Conservation (phyloP, 129 eudicot genomes). For the Mikania micrantha region DNA sequence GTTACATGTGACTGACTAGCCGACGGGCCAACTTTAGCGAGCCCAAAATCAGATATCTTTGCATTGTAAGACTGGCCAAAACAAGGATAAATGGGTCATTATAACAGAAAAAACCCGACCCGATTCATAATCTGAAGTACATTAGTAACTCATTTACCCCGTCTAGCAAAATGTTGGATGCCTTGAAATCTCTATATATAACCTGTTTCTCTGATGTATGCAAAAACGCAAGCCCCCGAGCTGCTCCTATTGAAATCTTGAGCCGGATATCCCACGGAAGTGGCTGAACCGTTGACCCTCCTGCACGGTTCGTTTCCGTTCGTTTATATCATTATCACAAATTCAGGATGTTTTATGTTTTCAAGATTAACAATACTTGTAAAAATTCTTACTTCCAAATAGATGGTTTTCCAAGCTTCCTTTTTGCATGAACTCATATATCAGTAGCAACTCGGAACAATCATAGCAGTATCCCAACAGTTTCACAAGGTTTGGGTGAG, state of each 20-base stretch:
- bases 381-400: slow-evolving; percentile 45
- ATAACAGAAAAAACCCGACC: neutral
- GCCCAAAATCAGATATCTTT: slow-evolving; percentile 68
- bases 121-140: neutral
- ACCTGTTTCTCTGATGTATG: slow-evolving; percentile 54
- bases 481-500: slow-evolving; percentile 58
- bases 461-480: slow-evolving; percentile 57
- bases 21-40: slow-evolving; percentile 58
- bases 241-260: slow-evolving; percentile 59
- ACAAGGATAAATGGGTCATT: neutral
- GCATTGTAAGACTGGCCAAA: slow-evolving; percentile 52
- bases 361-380: neutral
- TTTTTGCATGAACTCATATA: slow-evolving; percentile 59
- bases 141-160: slow-evolving; percentile 31
- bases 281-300: slow-evolving; percentile 48
- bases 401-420: slow-evolving; percentile 69
- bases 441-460: slow-evolving; percentile 46
- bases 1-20: slow-evolving; percentile 62
- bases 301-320: slow-evolving; percentile 12
- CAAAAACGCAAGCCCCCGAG: slow-evolving; percentile 54
- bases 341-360: neutral
- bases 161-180: slow-evolving; percentile 65
- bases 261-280: slow-evolving; percentile 61
- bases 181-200: slow-evolving; percentile 61
- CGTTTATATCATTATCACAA: neutral